phyloP scores from a whole-genome alignment of 306 rosid genomes.

The Dalbergia cochinchinensis region DNA sequence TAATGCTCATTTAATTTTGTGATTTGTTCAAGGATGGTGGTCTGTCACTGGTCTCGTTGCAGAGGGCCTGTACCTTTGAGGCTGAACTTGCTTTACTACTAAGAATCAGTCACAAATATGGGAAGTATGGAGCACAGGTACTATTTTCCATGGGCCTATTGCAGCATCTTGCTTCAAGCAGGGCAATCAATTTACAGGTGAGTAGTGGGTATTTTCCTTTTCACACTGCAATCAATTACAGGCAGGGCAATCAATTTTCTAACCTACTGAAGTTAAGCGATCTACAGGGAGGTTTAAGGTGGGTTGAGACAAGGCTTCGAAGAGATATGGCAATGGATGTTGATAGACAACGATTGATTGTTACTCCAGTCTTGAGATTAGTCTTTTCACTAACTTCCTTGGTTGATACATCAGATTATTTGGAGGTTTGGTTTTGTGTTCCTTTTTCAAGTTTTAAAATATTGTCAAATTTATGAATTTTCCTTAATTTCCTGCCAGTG shows the following conservation, averaged over 20 bases:
- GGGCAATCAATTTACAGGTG: slow-evolving; percentile 74
- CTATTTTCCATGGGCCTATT: slow-evolving; percentile 83
- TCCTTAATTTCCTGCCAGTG: slow-evolving; percentile 17
- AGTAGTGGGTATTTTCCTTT: slow-evolving; percentile 39
- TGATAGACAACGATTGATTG: slow-evolving; percentile 76
- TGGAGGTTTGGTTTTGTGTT: slow-evolving; percentile 74
- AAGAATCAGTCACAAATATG: slow-evolving; percentile 85
- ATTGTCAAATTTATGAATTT: slow-evolving; percentile 1
- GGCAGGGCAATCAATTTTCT: background rate
- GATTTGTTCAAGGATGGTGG: slow-evolving; percentile 73
- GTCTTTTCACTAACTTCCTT: slow-evolving; percentile 82
- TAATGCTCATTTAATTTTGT: slow-evolving; percentile 21
- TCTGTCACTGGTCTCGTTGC: slow-evolving; percentile 77
- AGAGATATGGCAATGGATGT: slow-evolving; percentile 72
- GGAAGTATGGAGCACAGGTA: slow-evolving; percentile 94
- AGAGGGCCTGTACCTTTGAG: slow-evolving; percentile 86
- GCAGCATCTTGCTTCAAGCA: slow-evolving; percentile 87
- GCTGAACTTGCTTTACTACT: slow-evolving; percentile 87
- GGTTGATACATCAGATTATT: slow-evolving; percentile 82
- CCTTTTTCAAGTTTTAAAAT: background rate
- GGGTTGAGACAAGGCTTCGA: slow-evolving; percentile 64
- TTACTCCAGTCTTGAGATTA: slow-evolving; percentile 81
- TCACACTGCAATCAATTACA: slow-evolving; percentile 7
- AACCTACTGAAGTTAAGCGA: slow-evolving; percentile 24
- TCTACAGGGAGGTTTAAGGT: slow-evolving; percentile 82